Evolutionary conservation across 257 asterid genomes (phyloP).

Genomic region (Osmanthus fragrans): DNA sequence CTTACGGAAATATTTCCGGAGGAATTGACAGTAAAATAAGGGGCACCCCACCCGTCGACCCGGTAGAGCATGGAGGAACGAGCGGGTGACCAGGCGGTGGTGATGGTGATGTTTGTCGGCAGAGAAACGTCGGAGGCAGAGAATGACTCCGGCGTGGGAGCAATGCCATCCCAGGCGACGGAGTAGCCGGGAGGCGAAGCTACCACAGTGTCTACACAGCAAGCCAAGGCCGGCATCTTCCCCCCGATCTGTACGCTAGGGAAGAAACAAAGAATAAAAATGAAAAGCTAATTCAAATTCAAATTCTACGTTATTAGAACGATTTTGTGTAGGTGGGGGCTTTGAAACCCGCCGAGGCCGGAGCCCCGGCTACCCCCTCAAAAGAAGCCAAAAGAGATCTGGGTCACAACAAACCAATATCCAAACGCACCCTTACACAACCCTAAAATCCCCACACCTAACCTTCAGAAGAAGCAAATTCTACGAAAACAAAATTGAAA

Average conservation of each 20-base stretch:
- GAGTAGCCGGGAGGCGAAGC: constrained; percentile 62
- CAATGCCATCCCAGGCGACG: constrained; percentile 57
- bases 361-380: constrained; percentile 99
- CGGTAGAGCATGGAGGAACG: constrained; percentile 66
- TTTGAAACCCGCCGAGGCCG: constrained; percentile 99
- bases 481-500: constrained; percentile 1
- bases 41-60: constrained; percentile 91
- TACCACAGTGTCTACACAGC: constrained; percentile 70
- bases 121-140: constrained; percentile 34
- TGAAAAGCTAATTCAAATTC: constrained; percentile 11
- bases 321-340: constrained; percentile 85
- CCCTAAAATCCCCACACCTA: constrained; percentile 85
- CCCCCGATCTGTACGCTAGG: constrained; percentile 50
- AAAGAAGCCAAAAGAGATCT: constrained; percentile 72
- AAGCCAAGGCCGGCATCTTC: constrained; percentile 84
- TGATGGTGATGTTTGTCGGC: constrained; percentile 26
- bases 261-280: constrained; percentile 50
- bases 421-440: constrained; percentile 45
- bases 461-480: constrained; percentile 73
- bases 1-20: constrained; percentile 74
- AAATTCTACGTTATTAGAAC: constrained; percentile 9
- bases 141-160: constrained; percentile 48
- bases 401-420: constrained; percentile 60
- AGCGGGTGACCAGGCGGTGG: constrained; percentile 61
- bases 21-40: constrained; percentile 73